A percentile compares a stretch with the other conserved stretches of the same genome.
These are phyloP conservation scores for Sporothrix curviconia DNA, from an alignment of 2,329 filamentous ascomycete species.

Conservation along the genomic window DNA sequence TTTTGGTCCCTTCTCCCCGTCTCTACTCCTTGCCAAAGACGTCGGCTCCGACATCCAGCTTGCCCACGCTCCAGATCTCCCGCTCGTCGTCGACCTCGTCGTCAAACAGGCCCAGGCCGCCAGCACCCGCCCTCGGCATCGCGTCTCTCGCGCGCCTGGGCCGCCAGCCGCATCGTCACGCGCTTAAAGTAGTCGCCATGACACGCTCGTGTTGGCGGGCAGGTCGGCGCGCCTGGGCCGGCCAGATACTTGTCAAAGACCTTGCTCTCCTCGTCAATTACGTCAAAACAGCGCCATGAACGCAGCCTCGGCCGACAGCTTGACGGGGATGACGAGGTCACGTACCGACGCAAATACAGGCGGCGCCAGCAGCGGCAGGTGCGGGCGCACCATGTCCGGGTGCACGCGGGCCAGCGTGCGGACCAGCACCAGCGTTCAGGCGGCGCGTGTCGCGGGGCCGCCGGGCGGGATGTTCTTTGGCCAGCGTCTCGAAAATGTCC, in stretches of 20 bases:
- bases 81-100: conserved; percentile 92
- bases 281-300: conserved; percentile 86
- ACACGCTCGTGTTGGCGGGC: conserved; percentile 61
- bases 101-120: conserved; percentile 76
- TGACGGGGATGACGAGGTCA: conserved; percentile 88
- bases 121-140: conserved; percentile 87
- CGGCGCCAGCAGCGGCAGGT: conserved; percentile 71
- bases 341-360: conserved; percentile 85
- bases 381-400: conserved; percentile 73
- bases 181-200: conserved; percentile 89
- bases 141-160: conserved; percentile 78
- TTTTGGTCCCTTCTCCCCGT: too few relatives aligned
- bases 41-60: conserved; percentile 69
- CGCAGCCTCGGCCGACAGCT: conserved; percentile 87
- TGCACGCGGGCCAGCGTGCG: conserved; percentile 77
- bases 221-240: conserved; percentile 57
- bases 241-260: conserved; percentile 90
- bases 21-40: conserved; percentile 38
- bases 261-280: conserved; percentile 76
- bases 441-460: conserved; percentile 74
- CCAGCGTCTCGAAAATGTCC: conserved; percentile 71
- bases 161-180: conserved; percentile 76
- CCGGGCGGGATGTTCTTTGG: conserved; percentile 70
- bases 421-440: conserved; percentile 75
- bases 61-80: conserved; percentile 93